These are phyloP conservation scores for Penicillium freii DNA, from an alignment of 2,329 filamentous ascomycete species.

Conservation along the genomic window DNA sequence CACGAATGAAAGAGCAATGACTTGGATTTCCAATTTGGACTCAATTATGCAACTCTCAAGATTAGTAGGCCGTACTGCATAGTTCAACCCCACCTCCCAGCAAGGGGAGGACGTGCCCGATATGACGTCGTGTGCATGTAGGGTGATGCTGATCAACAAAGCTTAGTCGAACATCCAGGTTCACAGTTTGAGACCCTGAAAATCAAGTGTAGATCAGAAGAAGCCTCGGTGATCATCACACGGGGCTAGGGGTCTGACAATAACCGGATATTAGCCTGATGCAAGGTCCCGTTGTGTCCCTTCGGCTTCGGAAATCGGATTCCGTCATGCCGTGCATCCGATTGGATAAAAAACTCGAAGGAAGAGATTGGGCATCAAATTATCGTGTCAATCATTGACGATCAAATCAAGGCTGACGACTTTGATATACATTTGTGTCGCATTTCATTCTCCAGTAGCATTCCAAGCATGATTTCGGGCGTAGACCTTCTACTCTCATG, in stretches of 20 bases:
- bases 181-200: background rate
- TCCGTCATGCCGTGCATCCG: slow-evolving; percentile 5
- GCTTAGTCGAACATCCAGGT: background rate
- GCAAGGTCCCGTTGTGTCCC: background rate
- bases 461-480: background rate
- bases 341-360: background rate
- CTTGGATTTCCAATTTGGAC: background rate
- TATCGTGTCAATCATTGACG: background rate
- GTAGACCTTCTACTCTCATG: background rate
- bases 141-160: background rate
- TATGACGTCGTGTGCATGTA: slow-evolving; percentile 2
- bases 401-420: background rate
- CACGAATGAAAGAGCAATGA: slow-evolving; percentile 3
- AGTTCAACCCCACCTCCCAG: background rate
- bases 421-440: background rate
- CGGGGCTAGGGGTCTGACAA: background rate
- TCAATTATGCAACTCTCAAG: background rate
- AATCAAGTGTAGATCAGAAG: background rate
- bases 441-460: slow-evolving; percentile 5
- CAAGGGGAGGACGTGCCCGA: background rate
- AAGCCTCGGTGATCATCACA: background rate
- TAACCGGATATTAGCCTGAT: background rate
- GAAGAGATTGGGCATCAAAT: background rate
- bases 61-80: background rate
- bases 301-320: slow-evolving; percentile 5